These are phyloP conservation scores for Citrus sinensis DNA, from an alignment of 345 rosid genomes.

Conservation along the genomic window DVS_A1.0 CM039163.1:6819501-6820000, in stretches of 20 bases:
- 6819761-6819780: background rate
- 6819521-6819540: background rate
- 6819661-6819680: background rate
- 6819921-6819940: too few species aligned
- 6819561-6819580: background rate
- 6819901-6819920: too few species aligned
- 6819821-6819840: too few species aligned
- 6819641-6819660: background rate
- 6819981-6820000: too few species aligned
- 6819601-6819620: slow-evolving; percentile 13
- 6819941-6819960: too few species aligned
- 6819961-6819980: too few species aligned
- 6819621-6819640: background rate
- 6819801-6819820: background rate
- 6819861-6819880: too few species aligned
- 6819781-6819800: background rate
- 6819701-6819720: background rate
- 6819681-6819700: background rate
- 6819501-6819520: background rate
- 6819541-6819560: background rate
- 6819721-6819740: background rate
- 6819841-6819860: too few species aligned
- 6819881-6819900: too few species aligned
- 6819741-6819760: background rate
- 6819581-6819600: background rate